Percentiles rank a stretch among this genome's conserved stretches.
Evolutionary conservation across 2,329 filamentous ascomycete genomes (phyloP).

Genomic region (Penicillium sp.): DNA sequence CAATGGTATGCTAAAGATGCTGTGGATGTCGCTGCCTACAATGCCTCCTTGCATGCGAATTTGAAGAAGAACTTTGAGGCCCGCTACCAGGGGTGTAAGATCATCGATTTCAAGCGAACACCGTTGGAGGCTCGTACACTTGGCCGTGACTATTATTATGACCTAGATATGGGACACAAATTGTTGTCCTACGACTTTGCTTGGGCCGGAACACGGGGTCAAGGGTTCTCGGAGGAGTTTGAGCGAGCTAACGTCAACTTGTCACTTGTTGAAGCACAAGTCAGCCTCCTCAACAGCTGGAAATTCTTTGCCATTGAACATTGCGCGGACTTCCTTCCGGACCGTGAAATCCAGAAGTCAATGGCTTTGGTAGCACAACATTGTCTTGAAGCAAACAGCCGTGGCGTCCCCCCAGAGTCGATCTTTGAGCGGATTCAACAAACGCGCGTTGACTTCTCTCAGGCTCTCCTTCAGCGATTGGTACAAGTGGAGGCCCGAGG

Average conservation of each 20-base stretch:
- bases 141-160: conserved; percentile 80
- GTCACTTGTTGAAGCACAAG: conserved; percentile 88
- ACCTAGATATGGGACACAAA: conserved; percentile 70
- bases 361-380: conserved; percentile 74
- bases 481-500: conserved; percentile 57
- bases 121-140: conserved; percentile 64
- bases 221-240: conserved; percentile 81
- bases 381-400: conserved; percentile 76
- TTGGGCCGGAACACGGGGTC: conserved; percentile 67
- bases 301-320: conserved; percentile 84
- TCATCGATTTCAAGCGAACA: conserved; percentile 81
- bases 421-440: conserved; percentile 80
- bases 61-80: conserved; percentile 80
- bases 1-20: conserved; percentile 79
- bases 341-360: conserved; percentile 62
- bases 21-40: conserved; percentile 78
- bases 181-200: conserved; percentile 75
- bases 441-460: conserved; percentile 74
- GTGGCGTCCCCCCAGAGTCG: conserved; percentile 69
- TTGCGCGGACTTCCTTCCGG: conserved; percentile 60
- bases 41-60: conserved; percentile 80
- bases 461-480: conserved; percentile 79
- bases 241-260: conserved; percentile 85
- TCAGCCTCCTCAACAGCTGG: conserved; percentile 84
- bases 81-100: conserved; percentile 70